Evolutionary conservation across 1,284 basidiomycete genomes (phyloP).

Genomic region (Agaricales sp.): DNA sequence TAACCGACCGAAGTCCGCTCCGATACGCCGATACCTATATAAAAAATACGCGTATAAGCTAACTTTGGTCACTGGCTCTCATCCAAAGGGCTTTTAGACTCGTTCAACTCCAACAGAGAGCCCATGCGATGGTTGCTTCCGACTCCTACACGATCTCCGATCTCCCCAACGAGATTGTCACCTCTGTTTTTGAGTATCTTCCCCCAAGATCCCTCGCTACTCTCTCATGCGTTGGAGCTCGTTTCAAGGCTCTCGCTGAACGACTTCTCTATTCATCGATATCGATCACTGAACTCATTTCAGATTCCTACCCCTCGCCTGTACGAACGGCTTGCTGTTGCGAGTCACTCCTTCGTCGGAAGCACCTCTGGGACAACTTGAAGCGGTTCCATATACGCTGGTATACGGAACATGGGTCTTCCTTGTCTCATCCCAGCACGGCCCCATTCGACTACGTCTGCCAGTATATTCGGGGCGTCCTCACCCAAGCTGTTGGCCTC

Average conservation of each 20-base stretch:
- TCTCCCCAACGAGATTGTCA: constrained; percentile 52
- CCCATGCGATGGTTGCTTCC: constrained; percentile 25
- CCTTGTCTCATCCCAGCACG: constrained; percentile 14
- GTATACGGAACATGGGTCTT: constrained; percentile 26
- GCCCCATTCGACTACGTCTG: constrained; percentile 22
- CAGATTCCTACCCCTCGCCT: constrained; percentile 30
- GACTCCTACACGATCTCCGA: constrained; percentile 18
- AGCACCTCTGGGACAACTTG: constrained; percentile 34
- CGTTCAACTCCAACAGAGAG: constrained; percentile 4
- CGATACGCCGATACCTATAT: no score
- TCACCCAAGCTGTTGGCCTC: constrained; percentile 31
- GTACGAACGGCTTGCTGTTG: constrained; percentile 39
- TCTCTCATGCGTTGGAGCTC: constrained; percentile 33
- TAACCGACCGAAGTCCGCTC: no score
- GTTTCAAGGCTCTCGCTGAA: constrained; percentile 46
- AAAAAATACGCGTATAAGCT: no score
- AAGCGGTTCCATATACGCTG: constrained; percentile 42
- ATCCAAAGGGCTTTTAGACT: not conserved
- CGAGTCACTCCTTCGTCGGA: constrained; percentile 33
- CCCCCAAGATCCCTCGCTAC: constrained; percentile 27
- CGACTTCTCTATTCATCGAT: constrained; percentile 45
- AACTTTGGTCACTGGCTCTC: no score
- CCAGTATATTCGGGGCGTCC: constrained; percentile 21
- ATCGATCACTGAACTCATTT: constrained; percentile 34
- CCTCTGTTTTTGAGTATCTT: constrained; percentile 36